Evolutionary conservation across 2,329 filamentous ascomycete species (phyloP), one percentile per base, ranked within the genome.

Genomic region (Lojkania enalia): DNA sequence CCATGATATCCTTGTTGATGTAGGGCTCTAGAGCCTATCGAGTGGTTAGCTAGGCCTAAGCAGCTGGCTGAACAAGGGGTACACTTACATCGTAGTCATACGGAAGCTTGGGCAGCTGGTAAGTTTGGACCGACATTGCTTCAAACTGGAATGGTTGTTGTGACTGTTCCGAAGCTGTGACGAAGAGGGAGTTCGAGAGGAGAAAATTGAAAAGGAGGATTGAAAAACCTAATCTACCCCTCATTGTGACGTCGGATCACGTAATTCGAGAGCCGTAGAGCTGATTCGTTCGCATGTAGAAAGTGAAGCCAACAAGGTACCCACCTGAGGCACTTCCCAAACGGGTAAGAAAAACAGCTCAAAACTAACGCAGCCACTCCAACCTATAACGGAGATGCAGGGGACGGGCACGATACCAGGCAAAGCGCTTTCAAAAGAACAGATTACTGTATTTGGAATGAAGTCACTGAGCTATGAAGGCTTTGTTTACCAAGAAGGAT

Each of bases 1-100:
- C 82, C 87, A 91, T 91, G 69, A 90, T 91, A 67, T 89, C 81
- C 57, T 75, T 77, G 23, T 85, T 88, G 74, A 91, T 90, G 72
- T 83, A 80, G 7, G 85, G 85, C 68, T 88, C 85, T 38, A 88
- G 75, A 23, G 85, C 85, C 82, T 87, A 52, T 20, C 5, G 20
- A 16, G 35, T 5, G 40, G 41, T 39, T 19, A 20, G 25, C 21
- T 6, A 12, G 14, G 20, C 13, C 11, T 13, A 25, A 19, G 25
- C 14, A 27, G 3, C 19, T 13, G 21, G 23, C n/a, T 3, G 19
- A 38, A 14, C 5, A 35, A 13, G n/a, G 19, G 40, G 13, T 9
- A 20, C 9, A 72, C 81, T 69, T 70, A 87, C 85, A 79, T 88
- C 72, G 66, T 88, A 88, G 46, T 77, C 79, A 63, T 88, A 89